Evolutionary conservation across 75 land plant species (phyloP), one percentile per base, ranked within the genome.

Genomic region (Cupressus sempervirens): DNA sequence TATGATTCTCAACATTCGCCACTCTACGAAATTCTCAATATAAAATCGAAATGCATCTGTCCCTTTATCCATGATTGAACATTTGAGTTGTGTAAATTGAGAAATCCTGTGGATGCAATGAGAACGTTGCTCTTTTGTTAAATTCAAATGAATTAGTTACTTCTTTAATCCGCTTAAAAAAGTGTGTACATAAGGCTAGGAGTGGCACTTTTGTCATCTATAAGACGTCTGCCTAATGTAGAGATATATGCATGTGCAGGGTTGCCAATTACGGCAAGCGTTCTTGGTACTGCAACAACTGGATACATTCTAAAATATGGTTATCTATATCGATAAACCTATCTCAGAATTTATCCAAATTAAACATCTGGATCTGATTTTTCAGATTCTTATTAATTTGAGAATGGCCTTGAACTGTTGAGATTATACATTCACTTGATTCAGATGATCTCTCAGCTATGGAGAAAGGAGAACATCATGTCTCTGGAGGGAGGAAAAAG

Each of bases 211-310:
- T 72, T 32, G 12, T 13, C 74, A 72, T 35, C 74, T 30, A 30
- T 72, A 72, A 72, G 35, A 72, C 43, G 80, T 26, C 43, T 26
- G 30, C 0, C 41, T 36, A 77, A 77, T 77, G 16, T 76, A 76
- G 13, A 40, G 84, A 41, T 81, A 13, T 15, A 41, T 76, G n/a
- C n/a, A n/a, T n/a, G 70, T 76, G 58, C 88, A 97, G 99, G 99
- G 99, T 81, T 97, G 41, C 96, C 99, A 50, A 97, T 96, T 86
- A 97, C 99, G 34, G 99, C 99, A 40, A 98, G 99, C 72, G 99
- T 97, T 50, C 85, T 97, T 84, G 99, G 99, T 29, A 97, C 99
- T 26, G 98, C 98, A 77, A 98, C 94, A 67, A 97, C 99, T 81
- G 99, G 99, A 12, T 94, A 89, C 88, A 97, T 96, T 81, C 90